phyloP scores from a whole-genome alignment of 495 filamentous ascomycete genomes.

The Xylaria venustula region DNA sequence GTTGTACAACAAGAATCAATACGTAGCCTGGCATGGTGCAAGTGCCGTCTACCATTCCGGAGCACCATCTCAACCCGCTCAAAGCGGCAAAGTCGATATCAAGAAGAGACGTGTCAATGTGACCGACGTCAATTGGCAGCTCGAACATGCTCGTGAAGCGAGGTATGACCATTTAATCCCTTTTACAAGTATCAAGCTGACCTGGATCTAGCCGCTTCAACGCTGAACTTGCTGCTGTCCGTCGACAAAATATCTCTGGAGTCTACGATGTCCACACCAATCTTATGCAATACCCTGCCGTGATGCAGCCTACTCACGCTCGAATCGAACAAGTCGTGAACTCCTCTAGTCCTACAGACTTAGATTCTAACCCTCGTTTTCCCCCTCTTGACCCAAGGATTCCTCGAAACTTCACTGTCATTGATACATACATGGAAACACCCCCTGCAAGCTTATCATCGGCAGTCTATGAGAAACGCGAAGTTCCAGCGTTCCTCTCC shows the following conservation, averaged over 20 bases:
- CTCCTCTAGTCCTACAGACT: constrained; percentile 26
- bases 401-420: constrained; percentile 70
- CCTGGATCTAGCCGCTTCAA: constrained; percentile 72
- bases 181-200: constrained; percentile 23
- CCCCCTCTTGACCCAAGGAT: constrained; percentile 62
- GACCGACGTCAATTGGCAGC: constrained; percentile 97
- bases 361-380: constrained; percentile 47
- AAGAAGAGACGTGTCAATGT: constrained; percentile 85
- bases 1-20: constrained; percentile 89
- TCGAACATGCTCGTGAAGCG: constrained; percentile 87
- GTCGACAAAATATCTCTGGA: constrained; percentile 68
- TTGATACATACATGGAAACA: constrained; percentile 66
- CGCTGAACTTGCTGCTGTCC: constrained; percentile 57
- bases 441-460: constrained; percentile 45
- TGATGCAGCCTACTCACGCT: constrained; percentile 86
- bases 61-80: constrained; percentile 71
- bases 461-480: constrained; percentile 48
- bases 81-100: constrained; percentile 65
- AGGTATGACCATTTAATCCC: constrained; percentile 55
- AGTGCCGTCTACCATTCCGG: constrained; percentile 91
- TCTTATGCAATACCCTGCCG: constrained; percentile 77
- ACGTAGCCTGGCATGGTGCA: constrained; percentile 96
- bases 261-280: constrained; percentile 95
- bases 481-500: constrained; percentile 41
- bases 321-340: constrained; percentile 67